phyloP scores from a whole-genome alignment of 352 stramenopile species.

The Saprolegnia diclina region DNA sequence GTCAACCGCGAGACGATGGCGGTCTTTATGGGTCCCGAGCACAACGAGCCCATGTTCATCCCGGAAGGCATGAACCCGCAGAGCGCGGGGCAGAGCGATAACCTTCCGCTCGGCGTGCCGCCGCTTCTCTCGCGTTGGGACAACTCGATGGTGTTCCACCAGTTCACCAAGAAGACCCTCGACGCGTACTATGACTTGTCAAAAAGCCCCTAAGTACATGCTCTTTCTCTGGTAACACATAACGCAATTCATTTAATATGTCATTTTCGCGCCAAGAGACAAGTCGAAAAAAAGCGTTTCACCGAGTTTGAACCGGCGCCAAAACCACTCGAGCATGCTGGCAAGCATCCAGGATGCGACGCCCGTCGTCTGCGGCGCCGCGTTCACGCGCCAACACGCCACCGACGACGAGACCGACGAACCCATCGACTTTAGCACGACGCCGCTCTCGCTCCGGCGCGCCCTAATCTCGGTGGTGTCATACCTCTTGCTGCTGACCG shows the following conservation, averaged over 20 bases:
- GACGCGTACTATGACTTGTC: constrained; percentile 76
- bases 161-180: constrained; percentile 90
- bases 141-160: constrained; percentile 84
- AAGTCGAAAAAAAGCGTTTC: neutral
- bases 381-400: neutral
- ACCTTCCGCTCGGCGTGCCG: constrained; percentile 73
- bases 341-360: constrained; percentile 1
- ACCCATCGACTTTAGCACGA: neutral
- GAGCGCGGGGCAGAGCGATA: constrained; percentile 54
- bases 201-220: constrained; percentile 19
- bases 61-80: constrained; percentile 41
- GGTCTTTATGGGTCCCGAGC: constrained; percentile 96
- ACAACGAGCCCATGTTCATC: constrained; percentile 72
- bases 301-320: too few species aligned
- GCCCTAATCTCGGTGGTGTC: constrained; percentile 28
- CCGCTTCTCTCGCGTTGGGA: constrained; percentile 83
- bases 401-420: neutral
- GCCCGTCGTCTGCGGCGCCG: neutral
- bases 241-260: neutral
- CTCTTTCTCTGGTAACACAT: neutral
- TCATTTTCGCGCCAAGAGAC: neutral
- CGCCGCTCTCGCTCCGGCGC: constrained; percentile 29
- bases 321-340: neutral
- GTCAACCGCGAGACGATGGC: constrained; percentile 91
- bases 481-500: constrained; percentile 31